Percentiles rank a stretch among this genome's conserved stretches.
These are phyloP conservation scores for Poronia punctata DNA, from an alignment of 495 filamentous ascomycete species.

Conservation along the genomic window DNA sequence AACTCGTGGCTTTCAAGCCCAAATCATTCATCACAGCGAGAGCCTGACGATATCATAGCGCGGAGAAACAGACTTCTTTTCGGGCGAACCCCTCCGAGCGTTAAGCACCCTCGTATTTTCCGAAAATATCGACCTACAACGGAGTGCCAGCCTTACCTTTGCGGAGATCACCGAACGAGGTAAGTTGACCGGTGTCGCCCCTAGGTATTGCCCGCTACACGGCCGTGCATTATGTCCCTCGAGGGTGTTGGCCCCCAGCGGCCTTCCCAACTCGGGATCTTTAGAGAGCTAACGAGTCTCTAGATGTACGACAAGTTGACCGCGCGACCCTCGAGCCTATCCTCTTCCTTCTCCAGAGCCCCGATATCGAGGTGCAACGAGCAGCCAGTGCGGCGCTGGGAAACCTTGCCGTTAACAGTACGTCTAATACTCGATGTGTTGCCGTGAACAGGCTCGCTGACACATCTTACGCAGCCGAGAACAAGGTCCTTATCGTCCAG, in stretches of 20 bases:
- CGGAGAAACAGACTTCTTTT: slow-evolving; percentile 95
- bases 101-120: slow-evolving; percentile 95
- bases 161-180: slow-evolving; percentile 98
- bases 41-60: slow-evolving; percentile 49
- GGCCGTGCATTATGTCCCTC: too few species aligned
- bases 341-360: slow-evolving; percentile 86
- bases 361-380: slow-evolving; percentile 94
- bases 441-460: background rate
- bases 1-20: background rate
- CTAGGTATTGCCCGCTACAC: too few species aligned
- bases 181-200: too few species aligned
- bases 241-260: too few species aligned
- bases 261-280: too few species aligned
- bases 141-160: slow-evolving; percentile 96
- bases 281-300: slow-evolving; percentile 7
- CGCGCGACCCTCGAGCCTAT: slow-evolving; percentile 92
- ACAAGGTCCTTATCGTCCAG: slow-evolving; percentile 92
- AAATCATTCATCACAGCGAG: background rate
- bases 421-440: slow-evolving; percentile 21
- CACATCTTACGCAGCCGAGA: slow-evolving; percentile 65
- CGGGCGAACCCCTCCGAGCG: slow-evolving; percentile 89
- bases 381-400: slow-evolving; percentile 94
- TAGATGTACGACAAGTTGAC: slow-evolving; percentile 95
- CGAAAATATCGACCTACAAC: slow-evolving; percentile 96
- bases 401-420: slow-evolving; percentile 95